Conservation (phyloP, 108 stramenopile species). For the Skeletonema menzelii region DNA sequence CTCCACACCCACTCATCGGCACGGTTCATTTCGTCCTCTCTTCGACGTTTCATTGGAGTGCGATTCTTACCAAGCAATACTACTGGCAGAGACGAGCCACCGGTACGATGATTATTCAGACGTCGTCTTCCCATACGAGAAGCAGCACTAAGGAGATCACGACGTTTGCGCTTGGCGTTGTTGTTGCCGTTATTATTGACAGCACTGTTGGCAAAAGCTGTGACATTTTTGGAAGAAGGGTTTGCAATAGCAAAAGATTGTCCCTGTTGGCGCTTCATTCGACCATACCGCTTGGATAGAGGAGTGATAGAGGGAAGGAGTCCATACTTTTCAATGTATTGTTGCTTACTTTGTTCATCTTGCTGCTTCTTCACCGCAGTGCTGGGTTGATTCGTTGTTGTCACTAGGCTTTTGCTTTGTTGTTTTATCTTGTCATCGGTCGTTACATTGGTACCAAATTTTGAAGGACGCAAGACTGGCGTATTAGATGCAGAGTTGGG, state of each 20-base stretch:
- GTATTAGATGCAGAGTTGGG: background rate
- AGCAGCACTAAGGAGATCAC: background rate
- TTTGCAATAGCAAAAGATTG: constrained; percentile 1
- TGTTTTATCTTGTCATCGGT: background rate
- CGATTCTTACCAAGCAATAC: constrained; percentile 1
- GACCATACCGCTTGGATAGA: constrained; percentile 24
- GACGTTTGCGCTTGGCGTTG: constrained; percentile 10
- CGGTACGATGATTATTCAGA: background rate
- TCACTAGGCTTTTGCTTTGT: background rate
- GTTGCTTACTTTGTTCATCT: constrained; percentile 13
- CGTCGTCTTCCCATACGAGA: constrained; percentile 4
- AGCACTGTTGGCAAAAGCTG: background rate
- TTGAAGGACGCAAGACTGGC: constrained; percentile 6
- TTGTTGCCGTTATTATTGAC: background rate
- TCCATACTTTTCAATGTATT: constrained; percentile 14
- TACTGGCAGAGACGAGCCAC: background rate
- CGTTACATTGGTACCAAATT: background rate
- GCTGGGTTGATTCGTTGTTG: background rate
- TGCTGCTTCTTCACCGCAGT: background rate
- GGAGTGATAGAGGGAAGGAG: constrained; percentile 28
- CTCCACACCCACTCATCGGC: constrained; percentile 23
- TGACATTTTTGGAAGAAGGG: background rate
- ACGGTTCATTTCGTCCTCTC: background rate
- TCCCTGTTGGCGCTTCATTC: constrained; percentile 8
- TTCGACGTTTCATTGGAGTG: constrained; percentile 2